Evolutionary conservation across 2,329 filamentous ascomycete genomes (phyloP), one percentile per base, ranked within the genome.

Genomic region (Scopulariopsis brevicaulis): DNA sequence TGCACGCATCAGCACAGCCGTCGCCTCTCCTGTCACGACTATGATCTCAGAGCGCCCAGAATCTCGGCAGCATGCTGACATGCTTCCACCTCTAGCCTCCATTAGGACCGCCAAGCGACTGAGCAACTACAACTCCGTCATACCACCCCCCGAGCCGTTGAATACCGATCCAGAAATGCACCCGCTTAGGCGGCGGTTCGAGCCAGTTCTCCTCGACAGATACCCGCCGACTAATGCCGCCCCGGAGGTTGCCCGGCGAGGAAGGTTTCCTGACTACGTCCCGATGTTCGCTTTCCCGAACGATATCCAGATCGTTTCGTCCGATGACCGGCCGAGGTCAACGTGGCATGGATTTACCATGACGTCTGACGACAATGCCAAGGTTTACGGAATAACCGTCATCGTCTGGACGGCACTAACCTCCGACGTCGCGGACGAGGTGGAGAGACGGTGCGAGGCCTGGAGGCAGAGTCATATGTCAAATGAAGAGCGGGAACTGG

Each of bases 201-300:
- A 99, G 70, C 94, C 94, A 8, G 92, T 96, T n/a, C 77, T 99
- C 24, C 82, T 99, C 34, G 94, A 99, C 71, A 83, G 92, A 70
- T 97, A 97, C 66, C 94, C 94, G 8, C 87, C 90, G 18, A 90
- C 90, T 68, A 82, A 84, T 62, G 87, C 90, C 67, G 78, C 84
- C 24, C 91, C 96, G 59, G 92, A 96, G 64, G 72, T 87, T 56
- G 83, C 89, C 64, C 81, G 87, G 65, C 82, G 94, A 66, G 91
- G 90, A 57, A 86, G 82, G 59, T 97, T 99, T 67, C 94, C 94
- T 1, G 94, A 99, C 68, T 99, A 96, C 66, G 90, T 99, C 20
- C 94, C 94, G 59, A 97, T 99, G 94, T 99, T 99, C 71, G 92
- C 94, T 57, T 99, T 97, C 66, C 94, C 94, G 53, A 96, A 97